Evolutionary conservation across 2,329 filamentous ascomycete species (phyloP), one percentile per base, ranked within the genome.

Genomic region (Taxawa tesnikishii): DNA sequence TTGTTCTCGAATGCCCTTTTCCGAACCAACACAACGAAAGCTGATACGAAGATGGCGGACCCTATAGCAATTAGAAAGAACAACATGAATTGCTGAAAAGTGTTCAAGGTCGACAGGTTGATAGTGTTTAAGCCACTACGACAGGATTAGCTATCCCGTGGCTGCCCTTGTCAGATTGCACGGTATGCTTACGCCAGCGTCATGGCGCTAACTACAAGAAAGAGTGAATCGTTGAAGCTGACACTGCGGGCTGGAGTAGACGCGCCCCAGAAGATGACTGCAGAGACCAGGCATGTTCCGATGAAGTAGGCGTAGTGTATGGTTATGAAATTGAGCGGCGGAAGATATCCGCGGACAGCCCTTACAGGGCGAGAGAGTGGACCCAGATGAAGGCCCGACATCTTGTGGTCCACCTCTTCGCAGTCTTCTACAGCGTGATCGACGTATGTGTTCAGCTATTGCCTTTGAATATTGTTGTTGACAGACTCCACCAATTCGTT

Each of bases 301-400:
- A 78, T 60, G 49, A 82, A 82, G 54, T 81, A 82, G 31, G 63
- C 49, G 54, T 80, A 79, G 48, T 82, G 78, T 5, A 81, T 40
- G 7, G 49, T 51, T 25, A 53, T 51, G 42, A 53, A 53, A 35
- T 53, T 53, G 26, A 44, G 29, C 1, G 44, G 46, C 14, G 47
- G 50, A 9, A 32, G 27, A 14, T 28, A 30, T 21, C 31, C 30
- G 12, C 26, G 36, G 10, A 36, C 11, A 10, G 27, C 29, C 8
- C 36, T 31, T 21, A 38, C 15, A 4, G 38, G 21, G 5, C 27
- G 33, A 15, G 31, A 28, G 15, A 40, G 30, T 21, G 32, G 17
- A n/a, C 28, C 16, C 13, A 15, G 29, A 13, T n/a, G 19, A n/a
- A 23, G 8, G 19, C 19, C 19, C n/a, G n/a, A n/a, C n/a, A n/a